Conservation (phyloP, 2,329 filamentous ascomycete genomes). For the Exophiala sideris region DNA sequence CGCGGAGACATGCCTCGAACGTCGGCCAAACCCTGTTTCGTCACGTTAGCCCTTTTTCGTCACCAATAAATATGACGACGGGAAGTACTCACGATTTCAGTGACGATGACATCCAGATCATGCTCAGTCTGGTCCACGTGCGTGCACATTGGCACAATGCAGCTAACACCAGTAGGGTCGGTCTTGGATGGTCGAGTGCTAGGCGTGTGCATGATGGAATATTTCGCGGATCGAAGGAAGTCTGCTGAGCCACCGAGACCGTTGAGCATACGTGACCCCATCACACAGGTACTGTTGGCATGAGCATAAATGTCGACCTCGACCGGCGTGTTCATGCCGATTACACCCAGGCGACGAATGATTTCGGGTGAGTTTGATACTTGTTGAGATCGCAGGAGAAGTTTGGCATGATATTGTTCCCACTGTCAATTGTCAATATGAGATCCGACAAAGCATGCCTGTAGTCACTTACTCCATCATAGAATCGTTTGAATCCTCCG, state of each 20-base stretch:
- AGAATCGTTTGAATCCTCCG: slow-evolving; percentile 87
- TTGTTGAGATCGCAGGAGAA: slow-evolving; percentile 81
- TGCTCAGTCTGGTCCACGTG: slow-evolving; percentile 93
- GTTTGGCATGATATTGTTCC: slow-evolving; percentile 74
- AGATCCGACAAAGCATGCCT: background rate
- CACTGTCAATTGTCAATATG: slow-evolving; percentile 43
- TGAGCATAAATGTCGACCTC: slow-evolving; percentile 95
- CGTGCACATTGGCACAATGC: slow-evolving; percentile 91
- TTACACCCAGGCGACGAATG: slow-evolving; percentile 79
- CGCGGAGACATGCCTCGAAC: slow-evolving; percentile 76
- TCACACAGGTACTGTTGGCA: slow-evolving; percentile 85
- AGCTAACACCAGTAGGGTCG: slow-evolving; percentile 75
- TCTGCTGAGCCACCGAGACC: slow-evolving; percentile 78
- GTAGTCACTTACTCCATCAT: slow-evolving; percentile 47
- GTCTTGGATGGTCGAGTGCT: slow-evolving; percentile 75
- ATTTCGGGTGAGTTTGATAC: slow-evolving; percentile 89
- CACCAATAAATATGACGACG: background rate
- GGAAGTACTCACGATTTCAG: slow-evolving; percentile 47
- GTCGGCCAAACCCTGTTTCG: slow-evolving; percentile 67
- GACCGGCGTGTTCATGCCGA: slow-evolving; percentile 93
- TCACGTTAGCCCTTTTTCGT: background rate
- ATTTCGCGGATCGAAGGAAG: slow-evolving; percentile 74
- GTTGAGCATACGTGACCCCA: slow-evolving; percentile 84
- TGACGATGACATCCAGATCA: slow-evolving; percentile 86
- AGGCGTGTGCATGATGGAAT: slow-evolving; percentile 92